Base-by-base conservation (phyloP, 2,329 filamentous ascomycete genomes). In the Graphilbum sp. region DNA sequence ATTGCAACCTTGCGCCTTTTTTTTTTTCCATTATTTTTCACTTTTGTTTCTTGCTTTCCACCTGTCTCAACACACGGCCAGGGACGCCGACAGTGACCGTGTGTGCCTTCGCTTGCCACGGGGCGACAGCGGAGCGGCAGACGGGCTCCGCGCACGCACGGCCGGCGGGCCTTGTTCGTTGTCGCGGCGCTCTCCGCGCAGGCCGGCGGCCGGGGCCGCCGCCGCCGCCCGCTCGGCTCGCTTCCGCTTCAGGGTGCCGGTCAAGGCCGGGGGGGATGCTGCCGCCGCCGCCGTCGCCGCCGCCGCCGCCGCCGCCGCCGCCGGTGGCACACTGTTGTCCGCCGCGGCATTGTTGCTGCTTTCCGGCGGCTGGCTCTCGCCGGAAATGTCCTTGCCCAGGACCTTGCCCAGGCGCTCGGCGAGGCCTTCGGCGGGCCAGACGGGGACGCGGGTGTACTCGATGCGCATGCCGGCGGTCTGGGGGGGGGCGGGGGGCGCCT, bases 401-500 rank as follows among this genome's bases (percentile, higher is more conserved):
- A 66, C 69, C 43, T 61, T 61, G 30, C 66, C 67, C 0, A 75
- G 55, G 6, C 70, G 62, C 49, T 73, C 68, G 41, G 64, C 63
- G 7, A 75, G 57, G 4, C 69, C 69, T 0, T 69, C 48, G 6
- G 72, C 58, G 0, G 70, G 70, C 66, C 67, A 73, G 20, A 67
- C 57, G 0, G 64, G 63, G 2, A 74, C 64, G 8, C 58, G 58
- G 2, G 57, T 56, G 48, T 66, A 64, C 25, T 63, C 56, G 17
- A 74, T 64, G 27, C 53, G 53, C 42, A 74, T 52, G 2, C 60
- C 58, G 3, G 49, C 45, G 12, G 37, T 34, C 9, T 39, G 31
- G 15, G 34, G 18, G 5, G 3, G 17, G 20, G 9, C 2, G 16
- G 18, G 3, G 20, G 1, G 60, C 2, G 57, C 55, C 38, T 57